Evolutionary conservation across 2,329 filamentous ascomycete genomes (phyloP).

Genomic region (Simplicillium aogashimaense): DNA sequence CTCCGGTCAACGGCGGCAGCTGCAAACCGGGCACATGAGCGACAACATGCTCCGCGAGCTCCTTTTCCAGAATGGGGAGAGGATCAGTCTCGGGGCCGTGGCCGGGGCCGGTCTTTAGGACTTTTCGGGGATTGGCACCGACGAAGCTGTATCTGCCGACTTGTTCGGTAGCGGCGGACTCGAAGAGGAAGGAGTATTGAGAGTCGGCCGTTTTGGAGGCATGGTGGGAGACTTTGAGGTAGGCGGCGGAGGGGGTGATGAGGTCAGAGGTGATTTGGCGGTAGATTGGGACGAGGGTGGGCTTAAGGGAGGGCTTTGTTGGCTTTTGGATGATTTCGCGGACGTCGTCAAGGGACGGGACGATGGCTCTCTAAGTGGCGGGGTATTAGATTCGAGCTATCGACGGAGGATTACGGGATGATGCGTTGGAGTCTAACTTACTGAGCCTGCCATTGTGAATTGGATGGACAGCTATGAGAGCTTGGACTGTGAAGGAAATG

Average conservation of each 20-base stretch:
- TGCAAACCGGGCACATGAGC: conserved; percentile 73
- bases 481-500: too few species aligned
- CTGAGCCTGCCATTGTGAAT: conserved; percentile 17
- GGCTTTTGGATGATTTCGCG: conserved; percentile 29
- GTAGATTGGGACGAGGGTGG: conserved; percentile 74
- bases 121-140: conserved; percentile 68
- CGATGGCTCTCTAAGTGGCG: conserved; percentile 24
- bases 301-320: conserved; percentile 16
- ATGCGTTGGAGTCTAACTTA: conserved; percentile 10
- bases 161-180: conserved; percentile 88
- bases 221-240: conserved; percentile 78
- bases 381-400: neutral
- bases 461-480: too few species aligned
- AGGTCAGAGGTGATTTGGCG: conserved; percentile 85
- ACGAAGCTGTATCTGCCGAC: conserved; percentile 95
- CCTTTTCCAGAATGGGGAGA: conserved; percentile 69
- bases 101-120: conserved; percentile 78
- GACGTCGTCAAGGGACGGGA: conserved; percentile 37
- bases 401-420: neutral
- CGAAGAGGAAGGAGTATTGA: conserved; percentile 85
- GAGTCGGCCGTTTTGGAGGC: conserved; percentile 37
- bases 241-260: conserved; percentile 88
- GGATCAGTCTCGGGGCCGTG: conserved; percentile 81
- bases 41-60: conserved; percentile 70
- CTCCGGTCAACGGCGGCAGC: conserved; percentile 79